phyloP scores from a whole-genome alignment of 1,139 yeast genomes.

The Arxiozyma heterogenica region DNA sequence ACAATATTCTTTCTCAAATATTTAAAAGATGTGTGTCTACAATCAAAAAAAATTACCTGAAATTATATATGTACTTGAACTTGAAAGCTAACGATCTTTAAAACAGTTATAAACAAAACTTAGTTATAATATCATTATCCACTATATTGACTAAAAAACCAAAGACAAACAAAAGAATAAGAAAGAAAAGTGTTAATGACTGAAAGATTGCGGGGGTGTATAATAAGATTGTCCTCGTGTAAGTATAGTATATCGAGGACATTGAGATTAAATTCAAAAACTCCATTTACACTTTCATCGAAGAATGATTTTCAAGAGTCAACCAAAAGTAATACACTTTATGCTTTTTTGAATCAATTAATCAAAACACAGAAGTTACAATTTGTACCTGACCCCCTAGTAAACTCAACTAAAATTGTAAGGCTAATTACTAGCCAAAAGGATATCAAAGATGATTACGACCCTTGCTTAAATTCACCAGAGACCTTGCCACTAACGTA shows the following conservation, averaged over 20 bases:
- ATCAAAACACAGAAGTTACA: constrained; percentile 6
- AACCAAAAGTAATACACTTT: constrained; percentile 9
- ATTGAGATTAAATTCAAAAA: background rate
- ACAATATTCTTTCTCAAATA: background rate
- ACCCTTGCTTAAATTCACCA: constrained; percentile 5
- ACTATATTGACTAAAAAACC: background rate
- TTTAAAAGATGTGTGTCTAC: background rate
- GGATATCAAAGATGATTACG: background rate
- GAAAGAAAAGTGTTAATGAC: background rate
- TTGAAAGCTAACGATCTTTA: no score
- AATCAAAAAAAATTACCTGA: no score
- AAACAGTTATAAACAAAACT: no score
- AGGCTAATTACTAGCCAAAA: background rate
- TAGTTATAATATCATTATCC: background rate
- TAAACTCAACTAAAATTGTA: background rate
- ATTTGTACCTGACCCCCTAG: constrained; percentile 2
- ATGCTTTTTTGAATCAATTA: constrained; percentile 7
- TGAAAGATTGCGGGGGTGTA: no score
- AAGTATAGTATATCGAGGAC: background rate
- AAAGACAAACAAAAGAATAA: background rate
- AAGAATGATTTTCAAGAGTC: constrained; percentile 8
- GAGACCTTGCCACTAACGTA: constrained; percentile 5
- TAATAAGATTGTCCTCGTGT: background rate
- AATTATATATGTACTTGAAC: background rate
- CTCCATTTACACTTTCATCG: constrained; percentile 5